phyloP scores from a whole-genome alignment of 306 rosid species.

The Chamaecrista fasciculata region DNA sequence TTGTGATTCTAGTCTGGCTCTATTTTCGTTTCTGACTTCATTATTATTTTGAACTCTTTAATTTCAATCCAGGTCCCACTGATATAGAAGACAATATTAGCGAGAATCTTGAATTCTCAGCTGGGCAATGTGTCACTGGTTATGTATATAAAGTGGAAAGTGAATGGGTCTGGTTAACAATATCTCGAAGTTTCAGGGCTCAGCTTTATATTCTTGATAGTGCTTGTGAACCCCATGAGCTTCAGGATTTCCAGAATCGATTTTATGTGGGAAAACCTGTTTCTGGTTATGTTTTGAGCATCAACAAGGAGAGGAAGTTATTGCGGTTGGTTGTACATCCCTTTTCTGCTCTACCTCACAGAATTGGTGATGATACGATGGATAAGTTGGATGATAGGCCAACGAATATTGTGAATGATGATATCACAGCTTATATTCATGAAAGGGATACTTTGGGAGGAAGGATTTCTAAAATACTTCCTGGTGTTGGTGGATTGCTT shows the following conservation, averaged over 20 bases:
- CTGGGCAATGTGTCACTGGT: conserved; percentile 66
- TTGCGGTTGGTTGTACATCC: conserved; percentile 55
- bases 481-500: conserved; percentile 79
- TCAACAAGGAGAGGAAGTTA: conserved; percentile 60
- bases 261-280: conserved; percentile 63
- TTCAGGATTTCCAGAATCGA: conserved; percentile 57
- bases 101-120: conserved; percentile 44
- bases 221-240: conserved; percentile 74
- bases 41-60: conserved; percentile 14
- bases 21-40: background rate
- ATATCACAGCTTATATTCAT: conserved; percentile 43
- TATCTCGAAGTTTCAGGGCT: conserved; percentile 66
- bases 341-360: conserved; percentile 29
- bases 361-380: conserved; percentile 25
- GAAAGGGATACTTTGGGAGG: conserved; percentile 78
- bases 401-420: conserved; percentile 29
- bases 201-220: conserved; percentile 78
- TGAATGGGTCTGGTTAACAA: conserved; percentile 82
- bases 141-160: conserved; percentile 73
- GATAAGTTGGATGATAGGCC: conserved; percentile 35
- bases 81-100: conserved; percentile 38
- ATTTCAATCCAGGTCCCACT: conserved; percentile 50
- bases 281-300: conserved; percentile 55
- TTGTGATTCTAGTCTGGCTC: conserved; percentile 5
- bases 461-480: conserved; percentile 66